Evolutionary conservation across 2,329 filamentous ascomycete species (phyloP), one percentile per base, ranked within the genome.

Genomic region (Penicillium sp.): DNA sequence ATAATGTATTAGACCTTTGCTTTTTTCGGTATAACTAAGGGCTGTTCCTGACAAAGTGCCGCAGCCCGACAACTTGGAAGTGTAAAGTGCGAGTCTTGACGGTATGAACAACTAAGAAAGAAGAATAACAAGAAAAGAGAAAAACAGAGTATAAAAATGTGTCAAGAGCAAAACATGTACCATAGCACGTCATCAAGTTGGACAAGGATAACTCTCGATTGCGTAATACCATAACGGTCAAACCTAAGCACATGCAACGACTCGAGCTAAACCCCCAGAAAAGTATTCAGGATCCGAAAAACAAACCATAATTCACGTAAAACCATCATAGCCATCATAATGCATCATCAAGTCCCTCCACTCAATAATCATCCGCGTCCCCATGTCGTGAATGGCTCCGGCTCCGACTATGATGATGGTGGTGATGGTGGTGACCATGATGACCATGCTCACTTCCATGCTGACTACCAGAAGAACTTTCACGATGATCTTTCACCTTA

Each of bases 401-500:
- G 39, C 56, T 59, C 13, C 54, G 56, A 59, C 59, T 59, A 55
- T 70, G 64, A 39, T 63, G 56, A 24, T 65, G 68, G 27, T 60
- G 64, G 52, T 66, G 67, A 45, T 64, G 42, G 21, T 54, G 61
- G 58, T 66, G 67, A 4, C 55, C 56, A 45, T 65, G 60, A 42
- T 57, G 57, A 3, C 51, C 42, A 47, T 61, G 62, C 3, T 54
- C 37, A 46, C 35, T 47, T 49, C 64, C 45, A 46, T 63, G 58
- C 31, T 62, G 55, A 27, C 54, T 51, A 65, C 65, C 50, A 68
- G 67, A 58, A 47, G 59, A 46, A 10, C 58, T 55, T 63, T 77
- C 76, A 26, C 22, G 33, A 61, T 76, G 70, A 39, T 78, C 71
- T 73, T 85, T 84, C 62, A 75, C 62, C 63, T 82, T 80, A 62